phyloP scores from a whole-genome alignment of 2,329 filamentous ascomycete genomes.

The Bertia moriformis region DNA sequence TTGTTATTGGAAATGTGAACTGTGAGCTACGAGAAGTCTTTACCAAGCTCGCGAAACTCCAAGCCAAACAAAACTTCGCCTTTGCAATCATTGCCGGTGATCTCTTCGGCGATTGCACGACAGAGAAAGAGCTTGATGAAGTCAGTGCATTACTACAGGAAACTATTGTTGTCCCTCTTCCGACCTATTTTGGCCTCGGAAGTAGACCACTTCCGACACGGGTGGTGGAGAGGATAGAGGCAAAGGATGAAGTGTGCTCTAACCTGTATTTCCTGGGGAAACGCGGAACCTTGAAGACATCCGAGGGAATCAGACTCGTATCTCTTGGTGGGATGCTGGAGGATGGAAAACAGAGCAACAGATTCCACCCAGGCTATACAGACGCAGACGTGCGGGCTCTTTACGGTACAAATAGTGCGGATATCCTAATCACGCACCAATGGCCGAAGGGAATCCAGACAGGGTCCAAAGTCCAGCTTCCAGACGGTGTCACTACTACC shows the following conservation, averaged over 20 bases:
- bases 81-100: constrained; percentile 76
- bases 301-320: constrained; percentile 79
- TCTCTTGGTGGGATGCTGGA: constrained; percentile 65
- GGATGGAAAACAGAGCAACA: constrained; percentile 34
- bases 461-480: constrained; percentile 47
- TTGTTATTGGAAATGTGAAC: not conserved
- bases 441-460: constrained; percentile 67
- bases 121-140: constrained; percentile 36
- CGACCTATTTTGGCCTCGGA: constrained; percentile 83
- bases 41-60: constrained; percentile 64
- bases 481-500: constrained; percentile 28
- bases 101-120: constrained; percentile 44
- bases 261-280: constrained; percentile 86
- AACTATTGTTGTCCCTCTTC: constrained; percentile 59
- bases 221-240: constrained; percentile 59
- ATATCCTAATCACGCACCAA: constrained; percentile 73
- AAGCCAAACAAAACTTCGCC: constrained; percentile 76
- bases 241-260: constrained; percentile 23
- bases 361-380: constrained; percentile 65
- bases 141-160: constrained; percentile 56
- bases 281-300: constrained; percentile 73
- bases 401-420: constrained; percentile 61
- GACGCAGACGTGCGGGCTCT: constrained; percentile 63
- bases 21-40: constrained; percentile 33
- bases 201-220: constrained; percentile 53